Evolutionary conservation across 345 rosid species (phyloP), one percentile per base, ranked within the genome.

Genomic region (Isatis tinctoria): DNA sequence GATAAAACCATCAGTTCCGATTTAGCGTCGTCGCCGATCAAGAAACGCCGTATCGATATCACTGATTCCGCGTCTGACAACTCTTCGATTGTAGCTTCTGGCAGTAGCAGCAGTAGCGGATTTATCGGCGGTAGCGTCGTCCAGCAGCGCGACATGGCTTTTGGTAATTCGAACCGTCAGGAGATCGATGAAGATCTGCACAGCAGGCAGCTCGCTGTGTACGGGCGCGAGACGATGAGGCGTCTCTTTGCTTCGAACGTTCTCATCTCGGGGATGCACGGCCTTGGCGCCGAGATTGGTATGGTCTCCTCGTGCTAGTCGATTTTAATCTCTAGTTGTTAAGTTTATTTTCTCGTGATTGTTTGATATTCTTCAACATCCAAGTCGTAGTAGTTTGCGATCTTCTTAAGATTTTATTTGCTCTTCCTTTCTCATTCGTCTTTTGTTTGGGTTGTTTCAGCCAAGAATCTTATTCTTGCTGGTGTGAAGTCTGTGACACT

Each of bases 181-280:
- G 97, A 89, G 56, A 96, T 96, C 69, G 98, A 96, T 72, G 99
- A 92, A 77, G 99, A 96, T 86, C 90, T 96, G 37, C 98, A 96
- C 82, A 96, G 99, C 77, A 77, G 99, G 40, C 99, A 96, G 91
- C 99, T 96, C 16, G 99, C 99, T 0, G 99, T 95, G 28, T 95
- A 95, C 35, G 99, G 99, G 32, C 96, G 99, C 2, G 99, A 96
- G 83, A 92, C 99, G 3, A 96, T 96, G 98, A 85, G 90, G 30
- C 87, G 96, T 49, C 96, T 96, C 74, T 96, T 96, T 53, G 99
- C 96, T 4, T 96, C 99, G 0, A 86, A 85, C 52, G 83, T 96
- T 41, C 96, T 96, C 37, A 79, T 96, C 60, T 92, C 99, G 0
- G 99, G 99, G 83, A 79, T 92, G 83, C 96, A 86, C 65, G 99